phyloP scores from a whole-genome alignment of 495 filamentous ascomycete species.

The Annulohypoxylon moriforme region DNA sequence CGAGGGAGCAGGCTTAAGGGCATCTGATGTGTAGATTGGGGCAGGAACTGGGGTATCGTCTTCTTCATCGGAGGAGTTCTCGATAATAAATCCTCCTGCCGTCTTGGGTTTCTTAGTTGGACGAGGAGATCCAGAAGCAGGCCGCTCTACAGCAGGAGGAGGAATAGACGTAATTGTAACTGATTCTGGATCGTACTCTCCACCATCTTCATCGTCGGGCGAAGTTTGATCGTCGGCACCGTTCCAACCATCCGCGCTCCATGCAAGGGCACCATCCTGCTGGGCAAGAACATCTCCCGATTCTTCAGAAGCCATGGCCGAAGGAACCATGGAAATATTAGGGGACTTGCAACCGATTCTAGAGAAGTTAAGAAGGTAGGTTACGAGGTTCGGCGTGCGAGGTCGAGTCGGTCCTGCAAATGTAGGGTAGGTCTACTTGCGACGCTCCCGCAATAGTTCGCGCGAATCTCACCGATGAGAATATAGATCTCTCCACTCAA shows the following conservation, averaged over 20 bases:
- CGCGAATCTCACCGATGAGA: not conserved
- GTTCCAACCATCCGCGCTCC: slow-evolving; percentile 64
- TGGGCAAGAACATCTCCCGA: slow-evolving; percentile 51
- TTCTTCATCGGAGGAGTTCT: slow-evolving; percentile 73
- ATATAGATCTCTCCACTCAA: not conserved
- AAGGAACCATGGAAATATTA: not conserved
- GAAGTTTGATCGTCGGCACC: slow-evolving; percentile 46
- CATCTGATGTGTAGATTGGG: slow-evolving; percentile 6
- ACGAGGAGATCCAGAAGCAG: slow-evolving; percentile 48
- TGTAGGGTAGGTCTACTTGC: not conserved
- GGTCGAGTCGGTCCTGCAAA: not conserved
- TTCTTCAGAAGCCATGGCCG: slow-evolving; percentile 50
- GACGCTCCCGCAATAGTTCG: not conserved
- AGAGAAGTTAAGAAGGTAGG: not conserved
- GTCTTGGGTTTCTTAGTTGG: slow-evolving; percentile 70
- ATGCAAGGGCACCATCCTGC: slow-evolving; percentile 47
- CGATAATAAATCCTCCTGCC: slow-evolving; percentile 80
- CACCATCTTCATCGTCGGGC: slow-evolving; percentile 56
- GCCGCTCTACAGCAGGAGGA: slow-evolving; percentile 46
- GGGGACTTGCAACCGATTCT: not conserved
- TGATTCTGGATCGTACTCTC: slow-evolving; percentile 64
- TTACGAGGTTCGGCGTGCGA: not conserved
- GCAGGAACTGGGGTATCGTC: slow-evolving; percentile 48
- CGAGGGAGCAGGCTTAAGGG: slow-evolving; percentile 35
- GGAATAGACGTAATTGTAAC: slow-evolving; percentile 51